Conservation (phyloP, 768 basidiomycete genomes). For the Kwoniella mangroviensis region DNA sequence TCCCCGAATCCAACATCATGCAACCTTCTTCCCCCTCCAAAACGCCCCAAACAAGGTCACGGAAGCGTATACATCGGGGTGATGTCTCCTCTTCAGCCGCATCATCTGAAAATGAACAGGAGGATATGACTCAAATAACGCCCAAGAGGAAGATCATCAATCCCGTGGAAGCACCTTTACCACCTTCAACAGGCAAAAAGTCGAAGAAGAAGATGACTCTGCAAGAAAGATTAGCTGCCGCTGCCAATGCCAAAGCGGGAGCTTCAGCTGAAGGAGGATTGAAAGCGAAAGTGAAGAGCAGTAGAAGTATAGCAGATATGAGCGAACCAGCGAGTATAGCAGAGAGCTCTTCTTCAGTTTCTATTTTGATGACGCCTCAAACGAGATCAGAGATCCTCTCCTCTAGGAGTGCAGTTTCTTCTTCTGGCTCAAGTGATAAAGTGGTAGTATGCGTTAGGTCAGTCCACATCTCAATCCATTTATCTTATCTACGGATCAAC, state of each 20-base stretch:
- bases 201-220: conserved; percentile 36
- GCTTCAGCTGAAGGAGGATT: conserved; percentile 6
- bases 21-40: conserved; percentile 39
- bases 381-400: conserved; percentile 17
- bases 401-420: conserved; percentile 1
- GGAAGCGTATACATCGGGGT: conserved; percentile 41
- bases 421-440: conserved; percentile 34
- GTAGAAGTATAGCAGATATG: conserved; percentile 26
- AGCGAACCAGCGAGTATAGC: conserved; percentile 1
- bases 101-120: conserved; percentile 35
- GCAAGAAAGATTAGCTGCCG: conserved; percentile 34
- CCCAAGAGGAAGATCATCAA: conserved; percentile 44
- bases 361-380: conserved; percentile 10
- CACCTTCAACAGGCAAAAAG: conserved; percentile 18
- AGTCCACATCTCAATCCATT: conserved; percentile 27
- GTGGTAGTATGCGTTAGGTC: conserved; percentile 54
- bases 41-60: conserved; percentile 19
- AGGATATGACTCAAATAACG: conserved; percentile 23
- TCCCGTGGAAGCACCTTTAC: conserved; percentile 31
- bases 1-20: conserved; percentile 45
- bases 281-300: conserved; percentile 38
- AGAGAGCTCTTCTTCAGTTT: conserved; percentile 8
- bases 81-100: conserved; percentile 49
- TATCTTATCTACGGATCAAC: background rate
- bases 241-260: conserved; percentile 37